Base-by-base conservation (phyloP, 495 filamentous ascomycete species). In the Lepraria neglecta region DNA sequence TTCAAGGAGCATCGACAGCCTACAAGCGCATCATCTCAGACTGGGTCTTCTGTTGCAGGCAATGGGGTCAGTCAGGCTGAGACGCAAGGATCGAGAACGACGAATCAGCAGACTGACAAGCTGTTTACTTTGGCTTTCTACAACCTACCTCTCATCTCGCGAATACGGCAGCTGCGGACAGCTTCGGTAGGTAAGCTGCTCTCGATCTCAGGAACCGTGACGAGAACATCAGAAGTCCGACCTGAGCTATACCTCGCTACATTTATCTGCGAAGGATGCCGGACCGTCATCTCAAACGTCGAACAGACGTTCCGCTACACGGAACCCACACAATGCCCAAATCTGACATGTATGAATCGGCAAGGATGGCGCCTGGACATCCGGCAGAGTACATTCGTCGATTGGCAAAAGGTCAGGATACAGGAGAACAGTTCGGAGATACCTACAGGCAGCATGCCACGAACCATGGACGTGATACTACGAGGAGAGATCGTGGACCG, bases 391-490 rank as follows among this genome's bases (percentile, higher is more conserved):
- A 96, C 92, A 3, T 99, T 99, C 68, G 88, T 97, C 24, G 94
- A 99, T 74, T 99, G 94, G 94, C 94, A 99, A 65, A 97, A 97
- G 71, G 89, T 97, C 27, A 85, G 95, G 56, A 87, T 97, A 35
- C 94, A 99, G 73, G 94, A 99, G 75, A 97, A 96, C 71, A 94
- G 90, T 56, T 92, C 91, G 19, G 94, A 99, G 72, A 99, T 99
- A 52, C 94, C 94, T 0, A 99, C 94, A 2, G 94, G 94, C 45
- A 96, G 91, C 74, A 99, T 99, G 94, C 94, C 94, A 4, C 84
- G 94, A 46, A 99, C 94, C 5, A 91, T 99, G 84, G 94, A 99
- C 67, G 85, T 99, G 27, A 96, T 99, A 65, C 76, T 99, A n/a
- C 84, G 95, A 62, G 95, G 95, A 61, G 94, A 99, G 74, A 95